A percentile compares a stretch with the other conserved stretches of the same genome.
Conservation (phyloP, 768 basidiomycete species). For the Royoungia palumana region DNA sequence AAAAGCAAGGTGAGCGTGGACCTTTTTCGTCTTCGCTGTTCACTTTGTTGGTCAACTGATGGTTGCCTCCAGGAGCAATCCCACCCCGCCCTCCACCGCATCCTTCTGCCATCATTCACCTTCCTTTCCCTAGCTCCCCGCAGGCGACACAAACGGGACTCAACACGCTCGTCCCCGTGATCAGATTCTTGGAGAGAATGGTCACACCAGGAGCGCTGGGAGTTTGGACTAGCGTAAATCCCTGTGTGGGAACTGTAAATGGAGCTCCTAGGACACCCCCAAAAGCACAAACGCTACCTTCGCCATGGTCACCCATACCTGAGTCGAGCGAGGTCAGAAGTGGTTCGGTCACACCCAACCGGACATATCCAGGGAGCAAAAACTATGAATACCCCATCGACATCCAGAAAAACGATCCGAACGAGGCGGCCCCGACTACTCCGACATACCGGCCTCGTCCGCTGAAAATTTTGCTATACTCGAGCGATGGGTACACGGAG, state of each 20-base stretch:
- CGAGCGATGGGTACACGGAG: slow-evolving; percentile 90
- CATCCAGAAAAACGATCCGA: slow-evolving; percentile 13
- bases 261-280: slow-evolving; percentile 9
- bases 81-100: slow-evolving; percentile 67
- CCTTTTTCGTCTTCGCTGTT: background rate
- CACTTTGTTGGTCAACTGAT: background rate
- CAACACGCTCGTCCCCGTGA: slow-evolving; percentile 56
- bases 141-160: slow-evolving; percentile 51
- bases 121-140: slow-evolving; percentile 73
- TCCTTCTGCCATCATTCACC: slow-evolving; percentile 66
- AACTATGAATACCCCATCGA: slow-evolving; percentile 18
- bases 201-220: slow-evolving; percentile 43
- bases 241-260: background rate
- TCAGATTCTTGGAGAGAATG: slow-evolving; percentile 67
- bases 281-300: slow-evolving; percentile 9
- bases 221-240: slow-evolving; percentile 8
- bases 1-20: slow-evolving; percentile 11
- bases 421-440: slow-evolving; percentile 8
- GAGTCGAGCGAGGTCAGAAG: slow-evolving; percentile 16
- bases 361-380: background rate
- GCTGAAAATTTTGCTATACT: slow-evolving; percentile 75
- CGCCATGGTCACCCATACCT: slow-evolving; percentile 19
- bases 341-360: slow-evolving; percentile 18
- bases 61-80: slow-evolving; percentile 20
- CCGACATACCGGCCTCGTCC: slow-evolving; percentile 49